phyloP scores from a whole-genome alignment of 2,329 filamentous ascomycete genomes.

The Pseudogymnoascus sp. region DNA sequence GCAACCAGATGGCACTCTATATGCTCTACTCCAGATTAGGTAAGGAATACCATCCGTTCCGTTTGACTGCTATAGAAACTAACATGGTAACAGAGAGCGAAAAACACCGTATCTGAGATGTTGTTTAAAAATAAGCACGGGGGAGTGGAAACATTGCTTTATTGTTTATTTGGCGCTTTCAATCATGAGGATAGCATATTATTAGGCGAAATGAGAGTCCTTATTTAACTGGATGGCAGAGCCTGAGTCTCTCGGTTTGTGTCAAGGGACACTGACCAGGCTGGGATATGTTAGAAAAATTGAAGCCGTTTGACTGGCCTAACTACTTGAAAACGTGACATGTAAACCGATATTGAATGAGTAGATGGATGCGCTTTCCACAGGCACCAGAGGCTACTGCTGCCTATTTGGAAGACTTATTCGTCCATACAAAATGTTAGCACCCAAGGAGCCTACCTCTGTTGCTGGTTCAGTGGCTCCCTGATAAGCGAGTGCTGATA shows the following conservation, averaged over 20 bases:
- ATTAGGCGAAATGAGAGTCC: slow-evolving; percentile 2
- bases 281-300: not conserved
- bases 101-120: slow-evolving; percentile 58
- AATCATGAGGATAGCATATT: slow-evolving; percentile 6
- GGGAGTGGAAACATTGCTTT: slow-evolving; percentile 4
- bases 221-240: not conserved
- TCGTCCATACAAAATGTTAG: not conserved
- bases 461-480: not conserved
- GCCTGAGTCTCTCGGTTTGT: not conserved
- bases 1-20: slow-evolving; percentile 99
- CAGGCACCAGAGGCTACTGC: not conserved
- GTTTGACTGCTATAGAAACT: slow-evolving; percentile 12
- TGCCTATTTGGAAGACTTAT: not conserved
- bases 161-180: not conserved
- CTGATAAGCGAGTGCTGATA: slow-evolving; percentile 6
- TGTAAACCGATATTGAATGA: not conserved
- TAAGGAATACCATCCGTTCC: slow-evolving; percentile 34
- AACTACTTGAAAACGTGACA: not conserved
- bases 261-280: not conserved
- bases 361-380: not conserved
- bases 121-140: slow-evolving; percentile 11
- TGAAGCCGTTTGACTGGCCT: not conserved
- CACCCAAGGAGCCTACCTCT: not conserved
- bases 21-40: slow-evolving; percentile 98
- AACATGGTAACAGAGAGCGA: slow-evolving; percentile 53